phyloP scores from a whole-genome alignment of 257 asterid genomes.

The Paraleonurus japonicus region DNA sequence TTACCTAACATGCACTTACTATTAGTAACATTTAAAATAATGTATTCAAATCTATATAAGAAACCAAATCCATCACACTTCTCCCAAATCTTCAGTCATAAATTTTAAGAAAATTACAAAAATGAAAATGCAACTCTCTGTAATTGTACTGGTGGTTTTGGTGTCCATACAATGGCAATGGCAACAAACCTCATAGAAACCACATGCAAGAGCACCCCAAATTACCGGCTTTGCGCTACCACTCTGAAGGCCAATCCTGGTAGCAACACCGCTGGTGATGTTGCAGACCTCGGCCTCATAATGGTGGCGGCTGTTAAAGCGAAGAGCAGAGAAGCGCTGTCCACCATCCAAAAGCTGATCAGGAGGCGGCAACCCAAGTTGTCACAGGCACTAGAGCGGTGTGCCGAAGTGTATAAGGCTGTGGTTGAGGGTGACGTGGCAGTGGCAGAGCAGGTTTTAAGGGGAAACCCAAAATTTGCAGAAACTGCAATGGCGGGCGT shows the following conservation, averaged over 20 bases:
- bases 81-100: not conserved
- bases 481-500: constrained; percentile 59
- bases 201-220: constrained; percentile 59
- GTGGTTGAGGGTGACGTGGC: constrained; percentile 41
- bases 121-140: not conserved
- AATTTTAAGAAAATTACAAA: not conserved
- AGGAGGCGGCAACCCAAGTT: constrained; percentile 14
- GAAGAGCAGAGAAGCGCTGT: constrained; percentile 17
- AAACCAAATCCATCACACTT: not conserved
- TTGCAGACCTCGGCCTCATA: constrained; percentile 40
- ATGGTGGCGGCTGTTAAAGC: constrained; percentile 39
- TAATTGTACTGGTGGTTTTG: not conserved
- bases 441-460: constrained; percentile 39
- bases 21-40: too few relatives aligned
- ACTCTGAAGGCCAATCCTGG: constrained; percentile 24
- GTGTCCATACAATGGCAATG: not conserved
- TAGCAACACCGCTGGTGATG: constrained; percentile 29
- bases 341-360: constrained; percentile 17
- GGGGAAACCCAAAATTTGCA: constrained; percentile 54
- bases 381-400: constrained; percentile 23
- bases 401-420: constrained; percentile 29
- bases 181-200: constrained; percentile 38
- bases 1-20: not conserved
- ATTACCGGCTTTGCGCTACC: constrained; percentile 51
- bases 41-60: not conserved